phyloP scores from a whole-genome alignment of 805 yeast genomes.

The Ogataea nitratoaversa region DNA sequence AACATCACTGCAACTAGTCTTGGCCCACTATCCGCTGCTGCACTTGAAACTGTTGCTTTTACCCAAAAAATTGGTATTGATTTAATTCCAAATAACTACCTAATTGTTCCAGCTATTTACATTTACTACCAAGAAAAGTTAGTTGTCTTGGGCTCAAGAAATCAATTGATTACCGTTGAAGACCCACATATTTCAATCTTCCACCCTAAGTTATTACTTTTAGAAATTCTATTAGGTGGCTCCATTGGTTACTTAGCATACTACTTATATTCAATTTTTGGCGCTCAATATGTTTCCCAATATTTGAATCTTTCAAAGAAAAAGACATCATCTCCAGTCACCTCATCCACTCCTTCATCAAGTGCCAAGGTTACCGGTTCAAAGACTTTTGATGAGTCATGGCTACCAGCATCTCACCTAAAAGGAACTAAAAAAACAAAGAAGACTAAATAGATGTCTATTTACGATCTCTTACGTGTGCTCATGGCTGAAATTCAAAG shows the following conservation, averaged over 20 bases:
- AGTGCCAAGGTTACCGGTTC: slow-evolving; percentile 29
- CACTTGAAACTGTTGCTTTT: slow-evolving; percentile 47
- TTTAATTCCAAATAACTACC: slow-evolving; percentile 52
- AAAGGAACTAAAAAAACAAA: slow-evolving; percentile 30
- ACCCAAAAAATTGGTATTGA: slow-evolving; percentile 58
- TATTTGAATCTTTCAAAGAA: slow-evolving; percentile 28
- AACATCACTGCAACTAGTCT: slow-evolving; percentile 63
- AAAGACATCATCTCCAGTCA: slow-evolving; percentile 19
- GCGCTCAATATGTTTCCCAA: slow-evolving; percentile 43
- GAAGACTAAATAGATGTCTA: slow-evolving; percentile 21
- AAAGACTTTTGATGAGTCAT: slow-evolving; percentile 37
- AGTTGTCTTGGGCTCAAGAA: slow-evolving; percentile 52
- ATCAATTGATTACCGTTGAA: slow-evolving; percentile 51
- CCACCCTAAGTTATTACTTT: slow-evolving; percentile 66
- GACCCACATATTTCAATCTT: slow-evolving; percentile 68
- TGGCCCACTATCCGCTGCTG: slow-evolving; percentile 52
- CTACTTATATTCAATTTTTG: slow-evolving; percentile 39
- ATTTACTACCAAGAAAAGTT: slow-evolving; percentile 46
- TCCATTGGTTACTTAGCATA: slow-evolving; percentile 49
- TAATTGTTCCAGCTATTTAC: slow-evolving; percentile 57
- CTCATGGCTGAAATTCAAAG: too few species aligned
- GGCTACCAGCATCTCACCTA: slow-evolving; percentile 58
- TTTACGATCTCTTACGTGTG: too few species aligned
- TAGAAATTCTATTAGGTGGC: slow-evolving; percentile 50
- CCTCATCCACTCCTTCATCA: slow-evolving; percentile 12